Evolutionary conservation across 495 filamentous ascomycete genomes (phyloP).

Genomic region (Endocarpon pusillum): DNA sequence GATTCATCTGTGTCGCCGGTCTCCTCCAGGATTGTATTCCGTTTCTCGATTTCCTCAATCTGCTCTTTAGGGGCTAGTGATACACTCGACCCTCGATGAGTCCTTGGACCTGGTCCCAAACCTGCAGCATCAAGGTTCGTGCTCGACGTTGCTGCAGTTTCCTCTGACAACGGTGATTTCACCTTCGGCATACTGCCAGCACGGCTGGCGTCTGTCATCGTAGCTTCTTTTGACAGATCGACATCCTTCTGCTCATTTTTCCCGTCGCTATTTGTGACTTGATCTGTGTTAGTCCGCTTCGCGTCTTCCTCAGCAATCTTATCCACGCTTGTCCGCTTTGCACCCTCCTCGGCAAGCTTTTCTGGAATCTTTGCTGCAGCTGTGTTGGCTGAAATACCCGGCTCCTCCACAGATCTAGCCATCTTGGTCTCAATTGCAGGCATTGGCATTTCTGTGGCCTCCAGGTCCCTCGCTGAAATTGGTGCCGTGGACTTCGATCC

Average conservation of each 20-base stretch:
- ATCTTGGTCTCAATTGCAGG: too few relatives aligned
- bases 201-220: conserved; percentile 2
- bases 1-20: conserved; percentile 11
- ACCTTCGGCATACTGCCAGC: too few relatives aligned
- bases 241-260: conserved; percentile 10
- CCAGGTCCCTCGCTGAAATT: too few relatives aligned
- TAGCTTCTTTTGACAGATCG: conserved; percentile 3
- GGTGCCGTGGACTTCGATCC: too few relatives aligned
- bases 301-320: too few relatives aligned
- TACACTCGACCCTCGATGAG: conserved; percentile 28
- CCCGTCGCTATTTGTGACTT: conserved; percentile 10
- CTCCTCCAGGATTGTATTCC: conserved; percentile 22
- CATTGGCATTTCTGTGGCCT: too few relatives aligned
- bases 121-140: conserved; percentile 28
- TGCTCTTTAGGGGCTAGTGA: conserved; percentile 20
- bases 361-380: too few relatives aligned
- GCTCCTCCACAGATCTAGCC: too few relatives aligned
- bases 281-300: too few relatives aligned
- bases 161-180: too few relatives aligned
- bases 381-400: too few relatives aligned
- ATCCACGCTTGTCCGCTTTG: conserved; percentile 3
- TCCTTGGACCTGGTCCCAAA: conserved; percentile 24
- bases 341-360: too few relatives aligned
- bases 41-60: conserved; percentile 22
- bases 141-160: conserved; percentile 26